Evolutionary conservation across 1,284 basidiomycete genomes (phyloP), one percentile per base, ranked within the genome.

Genomic region (Laetiporus sulphureus): DNA sequence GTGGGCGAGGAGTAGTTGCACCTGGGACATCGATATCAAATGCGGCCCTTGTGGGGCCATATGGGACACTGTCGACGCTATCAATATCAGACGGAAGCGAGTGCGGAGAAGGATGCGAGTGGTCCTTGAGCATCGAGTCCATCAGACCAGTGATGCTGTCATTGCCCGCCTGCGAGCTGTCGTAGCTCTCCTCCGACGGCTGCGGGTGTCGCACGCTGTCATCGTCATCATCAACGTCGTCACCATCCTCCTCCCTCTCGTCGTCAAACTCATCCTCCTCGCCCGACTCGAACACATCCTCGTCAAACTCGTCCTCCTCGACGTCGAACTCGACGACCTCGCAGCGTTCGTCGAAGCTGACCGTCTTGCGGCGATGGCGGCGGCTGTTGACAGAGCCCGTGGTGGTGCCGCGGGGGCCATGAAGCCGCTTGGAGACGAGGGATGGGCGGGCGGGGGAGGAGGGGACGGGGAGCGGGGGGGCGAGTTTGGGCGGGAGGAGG

Each of bases 271-370:
- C 60, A 20, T 65, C 61, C 27, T 62, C 63, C 15, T 68, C 66
- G 8, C n/a, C n/a, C 25, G 25, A 27, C 7, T 7, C 25, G 25
- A 65, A 59, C 19, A 52, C 60, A 20, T 65, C 61, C 30, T 62
- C 63, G 18, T 68, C 66, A 7, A 59, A 34, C 40, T 55, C 52
- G 15, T 58, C 46, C 15, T 77, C 76, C 32, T 82, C 77, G 13
- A 71, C 64, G 45, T 89, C 83, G 58, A 90, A 91, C 60, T 95
- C 91, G 44, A 94, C 69, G 20, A 96, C 90, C 51, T 95, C 90
- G 50, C 89, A 90, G 6, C 80, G 73, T 51, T 87, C 80, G 60
- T 90, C 77, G 52, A 91, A 96, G 0, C 83, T 91, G 36, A 96
- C 93, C 0, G 83, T 93, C 63, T 92, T 87, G 48, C 79, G 66